Base-by-base conservation (phyloP, 345 rosid species). In the Atalantia buxifolia region DNA sequence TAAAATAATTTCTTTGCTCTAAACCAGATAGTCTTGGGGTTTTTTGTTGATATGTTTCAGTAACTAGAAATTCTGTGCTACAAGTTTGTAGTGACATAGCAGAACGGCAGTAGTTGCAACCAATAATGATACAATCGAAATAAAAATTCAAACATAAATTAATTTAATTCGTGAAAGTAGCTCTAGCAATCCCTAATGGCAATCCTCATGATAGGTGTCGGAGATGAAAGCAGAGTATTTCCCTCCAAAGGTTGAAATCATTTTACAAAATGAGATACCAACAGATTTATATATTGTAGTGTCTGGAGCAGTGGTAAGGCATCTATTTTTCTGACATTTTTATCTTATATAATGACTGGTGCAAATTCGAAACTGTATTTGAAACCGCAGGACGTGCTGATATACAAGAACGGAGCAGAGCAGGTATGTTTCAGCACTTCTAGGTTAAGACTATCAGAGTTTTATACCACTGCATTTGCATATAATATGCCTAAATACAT, bases 211-310 rank as follows among this genome's bases (percentile, higher is more conserved):
- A 40, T 85, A 93, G 98, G 94, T 95, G 48, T 87, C 95, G 0
- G 94, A 92, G 70, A 84, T 93, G 88, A 89, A 86, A 78, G 99
- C 96, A 77, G 98, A 93, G 83, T 92, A 91, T 80, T 94, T 91
- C 80, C 98, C 97, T n/a, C 99, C 98, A 0, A 93, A 90, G 77
- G 89, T 95, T 71, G 99, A 95, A 74, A 93, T 93, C 55, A 90
- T 93, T 40, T 80, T 96, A 71, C 97, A 92, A 61, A 96, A 96
- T 79, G 98, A 93, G 82, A 87, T 92, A 78, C 95, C 98, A 22
- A 91, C 97, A 33, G 99, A 96, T 76, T 91, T 96, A 88, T 96
- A 92, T 87, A 82, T 93, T 36, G 69, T 96, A 81, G 94, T 89
- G 65, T 91, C 98, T 9, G 99, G 98, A 83, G 92, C 93, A 80